These are phyloP conservation scores for Gossypioides kirkii DNA, from an alignment of 345 rosid species.

Conservation along the genomic window DNA sequence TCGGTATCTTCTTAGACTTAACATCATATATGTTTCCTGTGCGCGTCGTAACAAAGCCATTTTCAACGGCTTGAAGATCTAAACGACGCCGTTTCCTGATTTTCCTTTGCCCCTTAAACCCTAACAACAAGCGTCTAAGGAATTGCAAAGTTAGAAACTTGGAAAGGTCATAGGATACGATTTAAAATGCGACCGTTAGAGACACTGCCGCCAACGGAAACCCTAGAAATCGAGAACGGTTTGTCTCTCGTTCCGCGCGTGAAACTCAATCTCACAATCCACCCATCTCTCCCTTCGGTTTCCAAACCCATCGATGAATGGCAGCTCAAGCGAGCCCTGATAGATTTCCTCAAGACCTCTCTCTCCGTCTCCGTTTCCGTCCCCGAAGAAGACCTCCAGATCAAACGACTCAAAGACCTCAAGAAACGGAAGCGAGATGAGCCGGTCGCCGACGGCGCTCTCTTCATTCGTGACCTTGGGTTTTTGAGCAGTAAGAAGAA, in stretches of 20 bases:
- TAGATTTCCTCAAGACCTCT: conserved; percentile 58
- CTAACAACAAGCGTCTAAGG: neutral
- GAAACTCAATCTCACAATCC: conserved; percentile 55
- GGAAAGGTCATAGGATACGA: neutral
- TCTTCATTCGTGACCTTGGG: conserved; percentile 72
- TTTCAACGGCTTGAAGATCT: neutral
- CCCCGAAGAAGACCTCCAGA: conserved; percentile 59
- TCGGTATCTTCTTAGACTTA: neutral
- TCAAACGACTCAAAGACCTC: conserved; percentile 62
- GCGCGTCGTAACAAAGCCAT: neutral
- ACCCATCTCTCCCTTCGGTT: conserved; percentile 52
- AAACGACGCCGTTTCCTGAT: neutral
- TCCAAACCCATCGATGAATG: conserved; percentile 80
- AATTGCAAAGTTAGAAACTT: neutral
- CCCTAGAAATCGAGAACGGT: conserved; percentile 62
- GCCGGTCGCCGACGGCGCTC: conserved; percentile 65
- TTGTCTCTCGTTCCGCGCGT: conserved; percentile 64
- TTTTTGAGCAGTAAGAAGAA: conserved; percentile 42
- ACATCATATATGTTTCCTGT: neutral
- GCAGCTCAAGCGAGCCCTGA: conserved; percentile 72
- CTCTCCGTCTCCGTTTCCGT: conserved; percentile 44
- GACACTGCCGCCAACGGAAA: conserved; percentile 49
- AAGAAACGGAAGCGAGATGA: conserved; percentile 90
- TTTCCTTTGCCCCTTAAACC: neutral
- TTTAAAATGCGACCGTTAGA: conserved; percentile 53